Evolutionary conservation across 768 basidiomycete genomes (phyloP).

Genomic region (Leccinum imitatum): DNA sequence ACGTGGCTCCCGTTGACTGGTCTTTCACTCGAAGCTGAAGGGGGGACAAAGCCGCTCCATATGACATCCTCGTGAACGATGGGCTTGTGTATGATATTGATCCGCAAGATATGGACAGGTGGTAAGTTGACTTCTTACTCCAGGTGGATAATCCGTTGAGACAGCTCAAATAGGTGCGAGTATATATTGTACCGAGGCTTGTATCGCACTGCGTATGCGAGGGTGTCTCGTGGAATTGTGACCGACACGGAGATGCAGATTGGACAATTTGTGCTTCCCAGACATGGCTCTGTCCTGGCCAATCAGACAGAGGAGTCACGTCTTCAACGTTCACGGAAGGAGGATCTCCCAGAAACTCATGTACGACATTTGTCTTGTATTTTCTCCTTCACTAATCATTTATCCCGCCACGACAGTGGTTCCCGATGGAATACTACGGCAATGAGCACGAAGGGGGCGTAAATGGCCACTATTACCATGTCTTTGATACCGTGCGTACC

Average conservation of each 20-base stretch:
- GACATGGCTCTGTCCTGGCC: slow-evolving; percentile 47
- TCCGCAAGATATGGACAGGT: slow-evolving; percentile 65
- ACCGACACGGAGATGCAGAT: slow-evolving; percentile 92
- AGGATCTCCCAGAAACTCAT: slow-evolving; percentile 62
- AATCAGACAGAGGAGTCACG: slow-evolving; percentile 63
- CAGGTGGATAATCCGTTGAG: background rate
- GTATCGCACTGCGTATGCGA: slow-evolving; percentile 78
- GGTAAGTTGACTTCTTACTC: slow-evolving; percentile 40
- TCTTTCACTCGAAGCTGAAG: slow-evolving; percentile 12
- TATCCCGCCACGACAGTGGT: slow-evolving; percentile 52
- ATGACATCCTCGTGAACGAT: slow-evolving; percentile 73
- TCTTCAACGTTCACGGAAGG: slow-evolving; percentile 66
- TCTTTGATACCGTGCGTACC: slow-evolving; percentile 62
- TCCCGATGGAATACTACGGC: slow-evolving; percentile 71
- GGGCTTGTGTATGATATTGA: slow-evolving; percentile 82
- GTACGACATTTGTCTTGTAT: slow-evolving; percentile 38
- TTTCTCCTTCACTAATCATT: background rate
- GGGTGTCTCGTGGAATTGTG: slow-evolving; percentile 78
- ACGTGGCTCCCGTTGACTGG: slow-evolving; percentile 27
- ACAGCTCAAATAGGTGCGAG: slow-evolving; percentile 63
- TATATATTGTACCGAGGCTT: slow-evolving; percentile 85
- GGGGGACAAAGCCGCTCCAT: slow-evolving; percentile 60
- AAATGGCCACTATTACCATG: slow-evolving; percentile 75
- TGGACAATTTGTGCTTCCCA: slow-evolving; percentile 78
- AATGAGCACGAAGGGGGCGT: slow-evolving; percentile 53